Conservation (phyloP, 2,329 filamentous ascomycete species). For the Cladophialophora carrionii region DNA sequence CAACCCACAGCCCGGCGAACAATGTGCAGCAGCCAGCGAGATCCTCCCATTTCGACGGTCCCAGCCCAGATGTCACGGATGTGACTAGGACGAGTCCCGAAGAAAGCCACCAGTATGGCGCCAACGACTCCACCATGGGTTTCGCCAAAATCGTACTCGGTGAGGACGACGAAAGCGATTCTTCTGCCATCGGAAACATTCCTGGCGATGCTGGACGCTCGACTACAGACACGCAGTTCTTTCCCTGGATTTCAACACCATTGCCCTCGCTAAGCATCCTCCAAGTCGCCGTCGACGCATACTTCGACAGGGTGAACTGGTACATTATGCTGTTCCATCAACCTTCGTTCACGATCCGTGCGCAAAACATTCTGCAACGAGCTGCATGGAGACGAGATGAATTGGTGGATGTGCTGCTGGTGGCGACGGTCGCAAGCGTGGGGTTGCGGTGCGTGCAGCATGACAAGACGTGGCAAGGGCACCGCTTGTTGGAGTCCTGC, state of each 20-base stretch:
- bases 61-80: slow-evolving; percentile 9
- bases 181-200: slow-evolving; percentile 13
- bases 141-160: slow-evolving; percentile 26
- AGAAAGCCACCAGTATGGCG: slow-evolving; percentile 23
- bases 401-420: slow-evolving; percentile 23
- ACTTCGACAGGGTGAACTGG: slow-evolving; percentile 38
- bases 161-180: slow-evolving; percentile 22
- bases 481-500: slow-evolving; percentile 18
- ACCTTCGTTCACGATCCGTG: slow-evolving; percentile 15
- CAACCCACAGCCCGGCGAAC: not conserved
- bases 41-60: slow-evolving; percentile 4
- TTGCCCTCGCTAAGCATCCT: slow-evolving; percentile 13
- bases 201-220: slow-evolving; percentile 14
- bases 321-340: slow-evolving; percentile 35
- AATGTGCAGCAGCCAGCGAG: not conserved
- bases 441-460: slow-evolving; percentile 22
- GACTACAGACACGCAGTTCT: slow-evolving; percentile 2
- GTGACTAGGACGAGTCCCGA: slow-evolving; percentile 17
- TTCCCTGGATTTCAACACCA: slow-evolving; percentile 14
- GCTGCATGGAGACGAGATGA: slow-evolving; percentile 22
- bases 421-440: slow-evolving; percentile 15
- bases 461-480: slow-evolving; percentile 25
- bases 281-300: slow-evolving; percentile 31
- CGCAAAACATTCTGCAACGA: slow-evolving; percentile 12
- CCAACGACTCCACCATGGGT: slow-evolving; percentile 23